phyloP scores from a whole-genome alignment of 2,329 filamentous ascomycete species.

The Colletotrichum eleusines region DNA sequence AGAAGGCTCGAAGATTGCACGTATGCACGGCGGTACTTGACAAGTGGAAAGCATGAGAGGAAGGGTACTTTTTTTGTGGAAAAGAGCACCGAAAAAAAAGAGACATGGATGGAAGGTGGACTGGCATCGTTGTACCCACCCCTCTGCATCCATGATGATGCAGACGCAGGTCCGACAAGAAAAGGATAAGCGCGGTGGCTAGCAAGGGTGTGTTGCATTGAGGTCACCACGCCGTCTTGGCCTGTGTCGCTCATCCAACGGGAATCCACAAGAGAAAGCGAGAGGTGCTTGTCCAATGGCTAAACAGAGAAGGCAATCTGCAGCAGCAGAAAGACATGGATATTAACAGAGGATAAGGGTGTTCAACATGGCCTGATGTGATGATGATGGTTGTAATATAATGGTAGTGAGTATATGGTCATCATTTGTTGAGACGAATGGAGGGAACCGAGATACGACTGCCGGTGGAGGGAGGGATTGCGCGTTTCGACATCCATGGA shows the following conservation, averaged over 20 bases:
- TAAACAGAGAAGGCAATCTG: constrained; percentile 14
- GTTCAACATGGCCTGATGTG: constrained; percentile 30
- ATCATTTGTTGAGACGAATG: background rate
- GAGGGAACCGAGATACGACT: no score
- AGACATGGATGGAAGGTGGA: background rate
- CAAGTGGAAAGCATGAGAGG: background rate
- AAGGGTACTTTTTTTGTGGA: background rate
- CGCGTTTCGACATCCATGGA: constrained; percentile 16
- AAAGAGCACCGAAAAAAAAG: background rate
- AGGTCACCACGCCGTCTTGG: constrained; percentile 25
- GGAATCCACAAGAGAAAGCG: constrained; percentile 15
- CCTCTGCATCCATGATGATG: constrained; percentile 31
- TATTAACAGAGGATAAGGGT: constrained; percentile 10
- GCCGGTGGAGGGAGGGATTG: constrained; percentile 18
- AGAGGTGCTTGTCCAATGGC: constrained; percentile 18
- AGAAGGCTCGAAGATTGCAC: background rate
- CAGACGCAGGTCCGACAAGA: constrained; percentile 59
- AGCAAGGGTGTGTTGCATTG: constrained; percentile 41
- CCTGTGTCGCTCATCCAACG: constrained; percentile 25
- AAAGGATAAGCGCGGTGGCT: constrained; percentile 53
- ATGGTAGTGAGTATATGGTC: background rate
- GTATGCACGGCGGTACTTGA: background rate
- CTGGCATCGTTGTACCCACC: constrained; percentile 15
- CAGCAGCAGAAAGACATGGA: constrained; percentile 7
- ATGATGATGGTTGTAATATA: background rate